Evolutionary conservation across 306 rosid species (phyloP).

Genomic region (Pueraria montana): DNA sequence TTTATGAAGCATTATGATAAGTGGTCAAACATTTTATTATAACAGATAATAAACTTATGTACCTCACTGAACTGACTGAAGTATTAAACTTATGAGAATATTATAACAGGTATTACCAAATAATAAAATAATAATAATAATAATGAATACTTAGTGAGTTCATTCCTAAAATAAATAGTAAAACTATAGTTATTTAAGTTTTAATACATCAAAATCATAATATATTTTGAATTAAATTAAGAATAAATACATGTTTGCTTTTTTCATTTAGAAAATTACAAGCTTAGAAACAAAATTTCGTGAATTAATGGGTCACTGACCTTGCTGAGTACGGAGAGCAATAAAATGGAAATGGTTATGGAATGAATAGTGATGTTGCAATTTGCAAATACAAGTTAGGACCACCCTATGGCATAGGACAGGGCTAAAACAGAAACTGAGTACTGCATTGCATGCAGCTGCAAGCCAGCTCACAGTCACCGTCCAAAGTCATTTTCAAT

Average conservation of each 20-base stretch:
- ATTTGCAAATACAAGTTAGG: constrained; percentile 1
- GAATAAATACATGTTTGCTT: background rate
- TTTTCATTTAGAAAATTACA: background rate
- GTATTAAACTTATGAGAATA: background rate
- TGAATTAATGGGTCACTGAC: background rate
- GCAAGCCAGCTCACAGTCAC: constrained; percentile 15
- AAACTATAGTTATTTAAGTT: background rate
- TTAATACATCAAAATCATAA: background rate
- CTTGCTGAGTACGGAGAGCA: background rate
- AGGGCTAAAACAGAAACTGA: background rate
- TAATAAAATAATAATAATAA: background rate
- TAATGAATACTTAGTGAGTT: background rate
- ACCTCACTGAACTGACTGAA: background rate
- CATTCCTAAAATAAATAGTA: background rate
- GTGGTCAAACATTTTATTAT: background rate
- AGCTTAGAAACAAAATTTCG: background rate
- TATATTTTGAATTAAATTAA: background rate
- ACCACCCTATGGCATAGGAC: constrained; percentile 37
- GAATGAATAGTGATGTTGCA: background rate
- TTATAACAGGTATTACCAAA: no score
- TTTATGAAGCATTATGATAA: background rate
- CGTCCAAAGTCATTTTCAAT: background rate
- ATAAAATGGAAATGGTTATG: background rate
- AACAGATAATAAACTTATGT: background rate
- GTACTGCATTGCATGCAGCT: background rate